Evolutionary conservation across 208 protist genomes (phyloP).

Genomic region (Balamuthia mandrillaris): DNA sequence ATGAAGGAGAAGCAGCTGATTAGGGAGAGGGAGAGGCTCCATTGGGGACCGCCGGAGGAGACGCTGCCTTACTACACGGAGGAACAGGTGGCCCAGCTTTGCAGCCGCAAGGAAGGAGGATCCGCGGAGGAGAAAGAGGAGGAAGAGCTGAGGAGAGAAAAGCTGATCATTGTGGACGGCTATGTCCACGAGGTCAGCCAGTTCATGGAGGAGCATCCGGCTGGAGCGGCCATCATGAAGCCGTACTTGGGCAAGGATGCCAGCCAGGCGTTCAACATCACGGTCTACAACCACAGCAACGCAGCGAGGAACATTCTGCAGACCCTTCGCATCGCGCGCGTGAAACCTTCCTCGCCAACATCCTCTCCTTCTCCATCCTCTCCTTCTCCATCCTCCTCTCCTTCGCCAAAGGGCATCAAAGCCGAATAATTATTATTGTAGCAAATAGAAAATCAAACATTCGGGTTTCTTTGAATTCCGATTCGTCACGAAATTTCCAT

Average conservation of each 20-base stretch:
- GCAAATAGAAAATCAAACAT: background rate
- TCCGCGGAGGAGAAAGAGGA: background rate
- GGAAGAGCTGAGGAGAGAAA: background rate
- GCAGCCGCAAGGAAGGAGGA: background rate
- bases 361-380: background rate
- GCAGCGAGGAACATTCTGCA: constrained; percentile 60
- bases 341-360: background rate
- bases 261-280: constrained; percentile 51
- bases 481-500: background rate
- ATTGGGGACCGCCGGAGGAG: constrained; percentile 49
- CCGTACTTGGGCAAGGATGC: constrained; percentile 45
- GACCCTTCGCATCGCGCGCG: constrained; percentile 42
- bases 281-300: constrained; percentile 61
- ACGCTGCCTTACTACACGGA: constrained; percentile 38
- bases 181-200: constrained; percentile 65
- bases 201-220: constrained; percentile 69
- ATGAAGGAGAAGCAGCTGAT: constrained; percentile 52
- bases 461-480: background rate
- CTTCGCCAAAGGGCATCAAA: background rate
- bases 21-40: background rate
- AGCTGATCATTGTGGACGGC: constrained; percentile 52
- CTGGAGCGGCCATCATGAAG: constrained; percentile 32
- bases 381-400: background rate
- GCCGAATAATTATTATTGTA: background rate
- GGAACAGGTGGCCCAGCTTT: background rate